Evolutionary conservation across 169 alveolate species (phyloP), one percentile per base, ranked within the genome.

Genomic region (Eimeria brunetti): DNA sequence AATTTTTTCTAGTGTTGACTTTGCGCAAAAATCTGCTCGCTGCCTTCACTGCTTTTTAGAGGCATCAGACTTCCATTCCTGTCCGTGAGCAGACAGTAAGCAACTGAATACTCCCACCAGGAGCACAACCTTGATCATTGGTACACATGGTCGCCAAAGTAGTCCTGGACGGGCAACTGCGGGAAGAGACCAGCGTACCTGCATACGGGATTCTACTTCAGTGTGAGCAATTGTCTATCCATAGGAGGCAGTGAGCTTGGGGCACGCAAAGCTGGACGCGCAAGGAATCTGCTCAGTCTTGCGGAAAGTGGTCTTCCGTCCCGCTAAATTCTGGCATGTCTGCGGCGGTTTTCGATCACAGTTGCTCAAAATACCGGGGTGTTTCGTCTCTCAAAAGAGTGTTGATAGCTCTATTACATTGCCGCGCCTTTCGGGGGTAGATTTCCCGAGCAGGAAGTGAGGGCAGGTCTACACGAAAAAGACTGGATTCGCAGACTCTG

Each of bases 161-260:
- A 20, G 56, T 38, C 14, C 56, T 36, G 30, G 11, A 69, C 12
- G 18, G 53, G 22, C 8, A 36, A 16, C 30, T 1, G 18, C 33
- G 36, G n/a, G 53, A 38, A 16, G 53, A 0, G 53, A n/a, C 53
- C 33, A 73, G 83, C 30, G 7, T 38, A 73, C 33, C 36, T 2
- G 46, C 46, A 4, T 41, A 22, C 4, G 8, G 11, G 16, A 2
- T 38, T 38, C 53, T 73, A 6, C 33, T 73, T 51, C 83, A 2
- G 16, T 20, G 33, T 38, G 14, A 73, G 83, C 56, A 38, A 12
- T 12, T 41, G 33, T 73, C 44, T 73, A 27, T 33, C 1, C 53
- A 38, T 38, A 73, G 83, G 83, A 73, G 83, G 83, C 33, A 36
- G 83, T 73, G 83, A 36, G 83, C 83, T 16, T 73, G 83, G 7